Base-by-base conservation (phyloP, 768 basidiomycete species). In the Termitomyces sp. region DNA sequence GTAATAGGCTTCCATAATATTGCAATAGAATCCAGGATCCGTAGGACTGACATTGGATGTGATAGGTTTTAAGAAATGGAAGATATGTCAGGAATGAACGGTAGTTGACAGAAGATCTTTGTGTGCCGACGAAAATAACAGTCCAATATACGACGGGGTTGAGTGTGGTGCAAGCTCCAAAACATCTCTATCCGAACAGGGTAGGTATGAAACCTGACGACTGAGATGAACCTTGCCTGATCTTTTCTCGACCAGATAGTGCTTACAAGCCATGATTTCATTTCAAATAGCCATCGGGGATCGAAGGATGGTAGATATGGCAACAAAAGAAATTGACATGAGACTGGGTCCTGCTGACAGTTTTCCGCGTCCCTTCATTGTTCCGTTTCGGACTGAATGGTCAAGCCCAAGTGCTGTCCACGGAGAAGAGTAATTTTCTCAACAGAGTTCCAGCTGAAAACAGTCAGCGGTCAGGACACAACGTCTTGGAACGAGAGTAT, bases 401-500 rank as follows among this genome's bases (percentile, higher is more conserved):
- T 69, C 53, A 79, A 62, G 46, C 71, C 66, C 20, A 79, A 63
- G 27, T 67, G 65, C 56, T 68, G 65, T n/a, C 79, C 65, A 13
- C 54, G 61, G 27, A 72, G 74, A 51, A 76, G 67, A 22, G 39
- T 44, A 37, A 73, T 11, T 12, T 48, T 57, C 11, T 63, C 59
- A 22, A 45, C 16, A 18, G 44, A 55, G 18, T 49, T 33, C 31
- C 50, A 48, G 49, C 61, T 54, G 57, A 75, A 62, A 7, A 60
- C 57, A 78, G 33, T 69, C 65, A 22, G 70, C 71, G 53, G 71
- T 72, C 34, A 78, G 41, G 12, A 66, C 70, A 58, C 74, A 79
- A 13, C 58, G 54, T 24, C 73, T 64, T 41, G 72, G 65, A 12
- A 68, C 64, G 22, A 81, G 65, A 31, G 79, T 70, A 24, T 61